Evolutionary conservation across 139 green algal genomes (phyloP).

Genomic region (Tetradesmus obliquus): DNA sequence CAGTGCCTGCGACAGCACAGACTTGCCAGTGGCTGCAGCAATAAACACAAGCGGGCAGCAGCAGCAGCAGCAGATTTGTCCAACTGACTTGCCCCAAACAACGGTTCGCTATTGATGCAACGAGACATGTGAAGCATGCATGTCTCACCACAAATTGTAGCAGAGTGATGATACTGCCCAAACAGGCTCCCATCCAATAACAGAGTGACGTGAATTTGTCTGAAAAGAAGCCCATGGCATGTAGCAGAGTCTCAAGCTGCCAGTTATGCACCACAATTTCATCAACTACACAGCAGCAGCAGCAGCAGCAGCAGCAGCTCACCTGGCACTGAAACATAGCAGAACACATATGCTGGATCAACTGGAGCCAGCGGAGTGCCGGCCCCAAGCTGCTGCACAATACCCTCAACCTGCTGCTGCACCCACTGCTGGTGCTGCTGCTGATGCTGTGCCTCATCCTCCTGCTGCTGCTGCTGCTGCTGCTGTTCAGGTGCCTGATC

Average conservation of each 20-base stretch:
- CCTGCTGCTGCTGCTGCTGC: neutral
- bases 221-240: too few species aligned
- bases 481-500: neutral
- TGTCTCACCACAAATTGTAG: too few species aligned
- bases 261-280: too few species aligned
- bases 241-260: too few species aligned
- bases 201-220: too few species aligned
- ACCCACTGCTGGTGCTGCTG: neutral
- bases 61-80: neutral
- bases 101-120: too few species aligned
- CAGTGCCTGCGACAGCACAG: neutral
- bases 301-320: neutral
- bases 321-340: conserved; percentile 64
- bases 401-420: conserved; percentile 27
- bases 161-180: too few species aligned
- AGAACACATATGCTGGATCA: conserved; percentile 56
- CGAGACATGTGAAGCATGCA: too few species aligned
- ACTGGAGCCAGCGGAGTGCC: conserved; percentile 47
- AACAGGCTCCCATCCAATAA: too few species aligned
- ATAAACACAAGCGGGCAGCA: neutral
- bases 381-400: conserved; percentile 46
- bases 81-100: neutral
- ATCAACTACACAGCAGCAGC: too few species aligned
- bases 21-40: conserved; percentile 18
- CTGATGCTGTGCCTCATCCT: neutral